Evolutionary conservation across 331 rosid genomes (phyloP), one percentile per base, ranked within the genome.

Genomic region (Phaseolus coccineus): DNA sequence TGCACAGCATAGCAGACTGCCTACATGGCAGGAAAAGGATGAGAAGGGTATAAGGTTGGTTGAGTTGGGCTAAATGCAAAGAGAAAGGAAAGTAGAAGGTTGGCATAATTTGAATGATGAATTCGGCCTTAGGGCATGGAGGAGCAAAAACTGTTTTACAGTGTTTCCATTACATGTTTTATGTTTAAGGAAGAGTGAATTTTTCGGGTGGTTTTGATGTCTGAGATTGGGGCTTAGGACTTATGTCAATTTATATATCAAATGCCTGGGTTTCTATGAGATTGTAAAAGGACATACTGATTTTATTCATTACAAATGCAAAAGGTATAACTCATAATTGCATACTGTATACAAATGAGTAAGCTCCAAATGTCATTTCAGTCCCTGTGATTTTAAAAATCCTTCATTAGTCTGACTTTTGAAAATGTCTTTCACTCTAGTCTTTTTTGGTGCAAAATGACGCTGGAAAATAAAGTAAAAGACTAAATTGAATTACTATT

Each of bases 151-250:
- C 40, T 44, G 33, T 31, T 51, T 30, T 71, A 46, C 22, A 0
- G 15, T 30, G 76, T 50, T 51, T 71, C 15, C 19, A 51, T 47
- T 14, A 28, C 24, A n/a, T 48, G 46, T 78, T 44, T 69, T n/a
- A 30, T 69, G 77, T 69, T 78, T 56, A 42, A 37, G 25, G 39
- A 19, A 19, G 74, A 3, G 58, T 48, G 3, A 47, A 25, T 9
- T 22, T 33, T 33, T 33, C 6, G 0, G 5, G 40, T 35, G 52
- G 77, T 46, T 55, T n/a, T 42, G 30, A 14, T 30, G 61, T 56
- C 15, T 58, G 52, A 19, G 52, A 31, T 58, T 58, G 53, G 53
- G 82, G 5, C 69, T 69, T 69, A 46, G 53, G 82, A 3, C 69
- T 69, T 69, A 46, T 57, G 39, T 35, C 63, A 27, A 52, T 2